phyloP scores from a whole-genome alignment of 1,139 yeast species.

The Geotrichum aggregatum region DNA sequence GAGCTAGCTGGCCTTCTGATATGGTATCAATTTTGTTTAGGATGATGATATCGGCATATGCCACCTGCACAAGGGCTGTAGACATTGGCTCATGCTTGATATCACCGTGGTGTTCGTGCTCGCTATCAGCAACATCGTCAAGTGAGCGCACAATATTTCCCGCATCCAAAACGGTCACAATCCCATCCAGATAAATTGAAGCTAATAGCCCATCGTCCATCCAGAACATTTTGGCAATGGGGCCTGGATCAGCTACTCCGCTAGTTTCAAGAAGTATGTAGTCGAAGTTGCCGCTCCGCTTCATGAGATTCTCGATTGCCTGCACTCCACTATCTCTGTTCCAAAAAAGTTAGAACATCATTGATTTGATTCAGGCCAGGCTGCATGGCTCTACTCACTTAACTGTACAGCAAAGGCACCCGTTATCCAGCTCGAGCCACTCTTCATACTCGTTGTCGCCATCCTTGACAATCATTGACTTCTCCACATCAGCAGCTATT shows the following conservation, averaged over 20 bases:
- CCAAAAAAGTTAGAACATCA: neutral
- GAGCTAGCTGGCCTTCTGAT: constrained; percentile 30
- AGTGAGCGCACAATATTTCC: constrained; percentile 63
- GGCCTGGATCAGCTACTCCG: constrained; percentile 97
- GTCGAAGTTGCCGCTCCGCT: constrained; percentile 70
- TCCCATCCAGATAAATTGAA: constrained; percentile 85
- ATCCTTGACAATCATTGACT: constrained; percentile 73
- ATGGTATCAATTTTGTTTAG: constrained; percentile 70
- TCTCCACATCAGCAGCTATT: constrained; percentile 83
- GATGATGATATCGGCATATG: constrained; percentile 77
- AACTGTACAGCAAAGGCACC: constrained; percentile 94
- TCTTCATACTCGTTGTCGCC: constrained; percentile 62
- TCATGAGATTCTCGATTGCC: constrained; percentile 86
- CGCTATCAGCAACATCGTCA: constrained; percentile 62
- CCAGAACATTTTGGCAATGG: constrained; percentile 97
- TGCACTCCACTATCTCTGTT: constrained; percentile 72
- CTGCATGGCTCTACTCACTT: no score
- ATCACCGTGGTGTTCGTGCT: constrained; percentile 53
- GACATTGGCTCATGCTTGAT: constrained; percentile 53
- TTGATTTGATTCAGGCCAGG: no score
- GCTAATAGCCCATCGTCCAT: constrained; percentile 83
- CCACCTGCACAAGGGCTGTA: constrained; percentile 85
- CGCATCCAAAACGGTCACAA: constrained; percentile 84
- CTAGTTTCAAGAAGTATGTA: constrained; percentile 89
- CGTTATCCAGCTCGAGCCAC: constrained; percentile 95